Conservation (phyloP, 345 rosid genomes). For the Brassica rapa region DNA sequence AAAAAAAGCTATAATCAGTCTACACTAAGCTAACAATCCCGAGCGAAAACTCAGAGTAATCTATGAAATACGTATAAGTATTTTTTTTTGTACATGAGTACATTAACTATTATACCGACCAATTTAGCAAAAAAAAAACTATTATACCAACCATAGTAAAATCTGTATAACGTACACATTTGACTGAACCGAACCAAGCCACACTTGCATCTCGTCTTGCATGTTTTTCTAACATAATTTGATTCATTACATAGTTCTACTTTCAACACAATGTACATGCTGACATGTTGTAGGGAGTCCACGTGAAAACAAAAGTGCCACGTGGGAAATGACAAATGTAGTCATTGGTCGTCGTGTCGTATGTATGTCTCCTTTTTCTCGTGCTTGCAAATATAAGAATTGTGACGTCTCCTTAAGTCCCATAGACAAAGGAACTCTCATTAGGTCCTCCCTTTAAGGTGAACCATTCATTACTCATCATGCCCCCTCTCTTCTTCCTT, state of each 20-base stretch:
- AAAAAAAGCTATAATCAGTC: background rate
- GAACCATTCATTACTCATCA: slow-evolving; percentile 36
- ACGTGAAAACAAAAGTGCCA: slow-evolving; percentile 27
- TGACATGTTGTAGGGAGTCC: slow-evolving; percentile 13
- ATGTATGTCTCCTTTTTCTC: slow-evolving; percentile 40
- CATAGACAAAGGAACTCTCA: slow-evolving; percentile 47
- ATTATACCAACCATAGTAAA: background rate
- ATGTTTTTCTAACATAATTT: slow-evolving; percentile 1
- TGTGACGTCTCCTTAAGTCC: slow-evolving; percentile 46
- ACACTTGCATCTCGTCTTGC: background rate
- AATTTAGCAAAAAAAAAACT: no score
- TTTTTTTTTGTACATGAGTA: background rate
- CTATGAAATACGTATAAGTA: background rate
- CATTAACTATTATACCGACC: background rate
- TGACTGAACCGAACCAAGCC: background rate
- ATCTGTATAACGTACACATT: background rate
- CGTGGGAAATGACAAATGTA: slow-evolving; percentile 32
- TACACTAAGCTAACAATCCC: background rate
- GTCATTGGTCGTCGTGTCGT: slow-evolving; percentile 39
- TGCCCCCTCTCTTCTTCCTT: slow-evolving; percentile 22
- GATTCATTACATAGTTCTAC: slow-evolving; percentile 1
- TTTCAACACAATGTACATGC: background rate
- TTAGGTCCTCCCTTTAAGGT: slow-evolving; percentile 40
- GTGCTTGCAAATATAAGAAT: slow-evolving; percentile 52
- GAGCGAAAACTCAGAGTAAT: background rate